Conservation (phyloP, 2,329 filamentous ascomycete genomes). For the Penicillium sp. region DNA sequence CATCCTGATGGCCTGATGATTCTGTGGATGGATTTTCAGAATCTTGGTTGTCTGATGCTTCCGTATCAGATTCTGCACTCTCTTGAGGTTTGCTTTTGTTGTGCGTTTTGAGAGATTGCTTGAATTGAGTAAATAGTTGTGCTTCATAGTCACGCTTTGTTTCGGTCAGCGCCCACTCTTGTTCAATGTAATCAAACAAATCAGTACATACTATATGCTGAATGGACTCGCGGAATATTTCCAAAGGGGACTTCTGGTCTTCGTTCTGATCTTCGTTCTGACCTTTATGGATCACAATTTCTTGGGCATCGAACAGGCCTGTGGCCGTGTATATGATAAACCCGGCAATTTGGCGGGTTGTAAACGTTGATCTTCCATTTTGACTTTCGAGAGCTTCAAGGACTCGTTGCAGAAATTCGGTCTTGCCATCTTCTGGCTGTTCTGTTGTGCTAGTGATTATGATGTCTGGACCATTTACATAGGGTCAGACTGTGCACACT, state of each 20-base stretch:
- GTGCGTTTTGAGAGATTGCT: background rate
- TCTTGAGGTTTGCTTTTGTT: background rate
- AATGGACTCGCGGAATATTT: slow-evolving; percentile 15
- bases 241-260: slow-evolving; percentile 10
- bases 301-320: slow-evolving; percentile 4
- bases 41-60: background rate
- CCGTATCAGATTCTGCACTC: background rate
- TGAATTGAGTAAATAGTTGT: slow-evolving; percentile 3
- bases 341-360: slow-evolving; percentile 7
- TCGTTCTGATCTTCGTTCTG: no score
- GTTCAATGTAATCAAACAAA: no score
- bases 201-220: slow-evolving; percentile 10
- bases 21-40: no score
- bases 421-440: slow-evolving; percentile 6
- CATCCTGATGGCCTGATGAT: no score
- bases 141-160: slow-evolving; percentile 6
- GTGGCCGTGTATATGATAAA: slow-evolving; percentile 13
- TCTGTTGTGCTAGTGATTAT: slow-evolving; percentile 16
- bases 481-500: background rate
- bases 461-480: slow-evolving; percentile 2
- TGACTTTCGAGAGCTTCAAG: background rate
- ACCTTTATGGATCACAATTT: background rate
- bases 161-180: background rate
- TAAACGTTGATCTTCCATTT: background rate
- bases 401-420: slow-evolving; percentile 1